Evolutionary conservation across 176 grass and related monocot species (phyloP).

Genomic region (Avena insularis): DNA sequence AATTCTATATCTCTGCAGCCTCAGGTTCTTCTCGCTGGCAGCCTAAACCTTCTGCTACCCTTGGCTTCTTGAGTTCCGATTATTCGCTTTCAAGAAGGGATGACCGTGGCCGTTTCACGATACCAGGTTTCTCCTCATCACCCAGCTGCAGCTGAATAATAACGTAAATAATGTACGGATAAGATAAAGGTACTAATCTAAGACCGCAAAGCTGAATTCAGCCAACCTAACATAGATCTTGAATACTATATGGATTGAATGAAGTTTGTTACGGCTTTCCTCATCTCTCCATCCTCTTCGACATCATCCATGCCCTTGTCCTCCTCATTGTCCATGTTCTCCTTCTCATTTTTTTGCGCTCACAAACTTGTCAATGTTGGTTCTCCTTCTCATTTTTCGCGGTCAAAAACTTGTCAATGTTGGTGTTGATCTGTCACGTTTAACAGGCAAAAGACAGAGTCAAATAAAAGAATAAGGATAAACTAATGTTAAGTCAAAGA

Average conservation of each 20-base stretch:
- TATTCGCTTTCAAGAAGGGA: background rate
- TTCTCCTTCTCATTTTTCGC: no score
- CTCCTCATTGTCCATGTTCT: background rate
- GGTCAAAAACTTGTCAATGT: no score
- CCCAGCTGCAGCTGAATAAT: background rate
- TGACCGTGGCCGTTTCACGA: background rate
- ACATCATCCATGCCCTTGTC: background rate
- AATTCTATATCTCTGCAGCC: background rate
- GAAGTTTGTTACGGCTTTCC: background rate
- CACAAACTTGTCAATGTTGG: no score
- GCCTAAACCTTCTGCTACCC: background rate
- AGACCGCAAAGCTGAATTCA: background rate
- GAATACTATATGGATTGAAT: background rate
- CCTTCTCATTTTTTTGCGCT: background rate
- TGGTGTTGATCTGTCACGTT: no score
- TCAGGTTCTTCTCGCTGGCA: background rate
- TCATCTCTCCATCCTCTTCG: background rate
- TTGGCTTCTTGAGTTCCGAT: background rate
- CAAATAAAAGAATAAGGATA: no score
- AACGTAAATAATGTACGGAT: background rate
- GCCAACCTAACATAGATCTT: background rate
- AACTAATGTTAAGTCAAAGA: no score
- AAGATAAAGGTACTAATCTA: background rate
- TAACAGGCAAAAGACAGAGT: no score
- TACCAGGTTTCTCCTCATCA: background rate